Percentiles rank a stretch among this genome's conserved stretches.
phyloP scores from a whole-genome alignment of 306 rosid genomes.

The Cicer chorassanicum region DNA sequence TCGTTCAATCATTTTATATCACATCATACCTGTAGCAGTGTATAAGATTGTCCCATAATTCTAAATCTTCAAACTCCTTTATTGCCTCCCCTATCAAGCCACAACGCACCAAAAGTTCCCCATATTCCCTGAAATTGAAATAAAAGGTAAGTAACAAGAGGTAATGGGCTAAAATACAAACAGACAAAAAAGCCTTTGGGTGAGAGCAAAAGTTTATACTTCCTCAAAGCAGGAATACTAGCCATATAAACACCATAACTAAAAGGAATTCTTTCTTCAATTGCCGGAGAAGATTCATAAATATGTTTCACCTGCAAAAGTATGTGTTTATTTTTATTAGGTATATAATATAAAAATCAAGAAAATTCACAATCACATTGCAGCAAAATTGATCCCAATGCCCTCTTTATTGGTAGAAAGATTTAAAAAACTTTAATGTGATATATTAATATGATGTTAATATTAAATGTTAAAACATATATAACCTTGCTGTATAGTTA shows the following conservation, averaged over 20 bases:
- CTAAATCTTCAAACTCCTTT: constrained; percentile 86
- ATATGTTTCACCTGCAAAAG: constrained; percentile 74
- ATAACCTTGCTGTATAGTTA: not conserved
- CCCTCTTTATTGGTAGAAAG: not conserved
- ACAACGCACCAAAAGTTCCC: constrained; percentile 85
- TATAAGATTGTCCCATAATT: constrained; percentile 96
- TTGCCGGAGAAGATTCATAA: constrained; percentile 66
- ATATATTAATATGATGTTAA: not conserved
- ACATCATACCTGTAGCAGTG: constrained; percentile 76
- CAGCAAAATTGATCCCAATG: not conserved
- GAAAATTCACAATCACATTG: constrained; percentile 25
- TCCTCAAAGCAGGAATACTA: constrained; percentile 79
- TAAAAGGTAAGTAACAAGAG: constrained; percentile 11
- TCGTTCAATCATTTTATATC: constrained; percentile 22
- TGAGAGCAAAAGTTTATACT: constrained; percentile 58
- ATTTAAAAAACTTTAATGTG: not conserved
- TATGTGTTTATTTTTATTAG: constrained; percentile 29
- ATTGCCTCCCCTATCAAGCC: constrained; percentile 94
- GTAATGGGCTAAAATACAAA: constrained; percentile 1
- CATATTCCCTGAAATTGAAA: constrained; percentile 75
- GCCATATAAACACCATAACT: constrained; percentile 72
- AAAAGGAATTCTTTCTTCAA: constrained; percentile 67
- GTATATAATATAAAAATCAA: constrained; percentile 37
- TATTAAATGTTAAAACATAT: not conserved
- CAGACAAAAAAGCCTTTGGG: not conserved